These are phyloP conservation scores for Carex parvula DNA, from an alignment of 176 grass and related monocot genomes.

Conservation along the genomic window DNA sequence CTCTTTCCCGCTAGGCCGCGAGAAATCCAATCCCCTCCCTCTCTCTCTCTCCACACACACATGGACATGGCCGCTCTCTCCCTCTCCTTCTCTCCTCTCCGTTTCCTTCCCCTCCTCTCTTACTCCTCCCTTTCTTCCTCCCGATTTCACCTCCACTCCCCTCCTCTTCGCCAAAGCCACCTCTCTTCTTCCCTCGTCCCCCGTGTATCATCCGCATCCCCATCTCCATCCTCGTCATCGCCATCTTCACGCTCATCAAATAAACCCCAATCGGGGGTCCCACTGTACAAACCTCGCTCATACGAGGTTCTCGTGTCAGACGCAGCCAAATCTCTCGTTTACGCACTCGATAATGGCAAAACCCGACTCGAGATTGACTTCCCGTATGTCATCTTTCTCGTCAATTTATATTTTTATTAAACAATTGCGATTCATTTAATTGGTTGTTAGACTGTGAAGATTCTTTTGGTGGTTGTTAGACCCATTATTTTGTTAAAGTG, in stretches of 20 bases:
- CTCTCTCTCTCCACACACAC: not conserved
- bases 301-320: constrained; percentile 91
- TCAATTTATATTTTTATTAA: not conserved
- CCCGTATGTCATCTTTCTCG: constrained; percentile 42
- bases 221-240: constrained; percentile 12
- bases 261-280: constrained; percentile 45
- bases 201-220: not conserved
- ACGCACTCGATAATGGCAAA: constrained; percentile 64
- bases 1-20: not conserved
- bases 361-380: constrained; percentile 93
- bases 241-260: constrained; percentile 25
- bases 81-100: constrained; percentile 8
- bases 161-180: not conserved
- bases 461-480: not conserved
- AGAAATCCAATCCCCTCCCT: not conserved
- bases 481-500: not conserved
- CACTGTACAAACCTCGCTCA: constrained; percentile 78
- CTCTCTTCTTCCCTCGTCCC: constrained; percentile 18
- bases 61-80: constrained; percentile 38
- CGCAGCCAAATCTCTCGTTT: constrained; percentile 69
- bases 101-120: constrained; percentile 1
- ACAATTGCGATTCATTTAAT: not conserved
- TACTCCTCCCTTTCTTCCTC: no score
- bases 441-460: no score
- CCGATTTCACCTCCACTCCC: not conserved